Evolutionary conservation across 2,329 filamentous ascomycete genomes (phyloP).

Genomic region (Aspergillus phoenicis): DNA sequence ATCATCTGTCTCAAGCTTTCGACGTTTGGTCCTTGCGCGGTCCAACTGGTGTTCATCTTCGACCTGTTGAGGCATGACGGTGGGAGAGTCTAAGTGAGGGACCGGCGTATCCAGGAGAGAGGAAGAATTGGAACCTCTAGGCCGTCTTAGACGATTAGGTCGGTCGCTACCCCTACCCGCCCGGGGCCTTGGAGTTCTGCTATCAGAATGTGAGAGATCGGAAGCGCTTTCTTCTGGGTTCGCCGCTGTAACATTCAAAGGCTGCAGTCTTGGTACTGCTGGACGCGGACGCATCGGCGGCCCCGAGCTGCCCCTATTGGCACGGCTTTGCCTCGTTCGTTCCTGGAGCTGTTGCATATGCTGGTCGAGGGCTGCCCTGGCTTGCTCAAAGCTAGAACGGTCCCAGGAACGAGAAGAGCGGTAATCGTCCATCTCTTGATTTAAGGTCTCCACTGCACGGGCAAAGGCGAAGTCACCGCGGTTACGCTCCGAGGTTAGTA

Average conservation of each 20-base stretch:
- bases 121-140: conserved; percentile 22
- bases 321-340: conserved; percentile 16
- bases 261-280: conserved; percentile 17
- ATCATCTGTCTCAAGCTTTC: conserved; percentile 69
- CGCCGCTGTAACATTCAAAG: conserved; percentile 16
- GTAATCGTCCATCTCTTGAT: conserved; percentile 42
- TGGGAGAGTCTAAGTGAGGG: conserved; percentile 30
- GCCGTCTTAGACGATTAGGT: conserved; percentile 13
- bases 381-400: conserved; percentile 30
- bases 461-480: conserved; percentile 29
- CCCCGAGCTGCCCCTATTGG: conserved; percentile 17
- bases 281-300: conserved; percentile 18
- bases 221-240: conserved; percentile 24
- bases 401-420: conserved; percentile 30
- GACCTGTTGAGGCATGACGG: conserved; percentile 29
- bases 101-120: conserved; percentile 31
- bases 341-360: conserved; percentile 28
- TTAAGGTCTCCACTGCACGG: conserved; percentile 43
- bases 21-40: conserved; percentile 63
- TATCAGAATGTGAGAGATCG: conserved; percentile 17
- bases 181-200: conserved; percentile 25
- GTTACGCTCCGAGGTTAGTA: conserved; percentile 42
- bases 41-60: conserved; percentile 31
- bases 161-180: conserved; percentile 26
- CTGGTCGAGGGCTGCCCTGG: conserved; percentile 28